These are phyloP conservation scores for Gynochthodes officinalis DNA, from an alignment of 257 asterid species.

Conservation along the genomic window DNA sequence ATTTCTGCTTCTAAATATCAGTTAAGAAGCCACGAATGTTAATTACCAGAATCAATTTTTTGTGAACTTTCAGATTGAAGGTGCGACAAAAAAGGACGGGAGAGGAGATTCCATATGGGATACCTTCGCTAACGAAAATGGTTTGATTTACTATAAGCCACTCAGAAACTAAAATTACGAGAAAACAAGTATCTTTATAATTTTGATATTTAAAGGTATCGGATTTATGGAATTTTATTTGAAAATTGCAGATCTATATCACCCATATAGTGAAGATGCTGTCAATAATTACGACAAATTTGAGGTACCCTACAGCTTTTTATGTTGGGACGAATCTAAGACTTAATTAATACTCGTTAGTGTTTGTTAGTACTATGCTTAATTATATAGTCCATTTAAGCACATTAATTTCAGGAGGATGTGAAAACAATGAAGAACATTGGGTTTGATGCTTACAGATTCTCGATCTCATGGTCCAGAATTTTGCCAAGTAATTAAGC, in stretches of 20 bases:
- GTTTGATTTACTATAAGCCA: too few relatives aligned
- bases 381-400: too few relatives aligned
- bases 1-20: too few relatives aligned
- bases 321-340: too few relatives aligned
- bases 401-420: constrained; percentile 8
- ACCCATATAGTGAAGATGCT: neutral
- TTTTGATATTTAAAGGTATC: too few relatives aligned
- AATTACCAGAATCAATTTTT: too few relatives aligned
- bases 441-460: constrained; percentile 17
- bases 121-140: neutral
- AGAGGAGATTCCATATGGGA: constrained; percentile 5
- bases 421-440: constrained; percentile 11
- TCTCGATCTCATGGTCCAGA: constrained; percentile 23
- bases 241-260: neutral
- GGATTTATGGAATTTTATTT: neutral
- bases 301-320: neutral
- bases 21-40: too few relatives aligned
- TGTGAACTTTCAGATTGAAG: constrained; percentile 7
- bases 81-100: neutral
- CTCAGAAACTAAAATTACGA: too few relatives aligned
- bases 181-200: too few relatives aligned
- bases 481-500: constrained; percentile 11
- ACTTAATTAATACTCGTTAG: too few relatives aligned
- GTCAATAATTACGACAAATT: neutral
- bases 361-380: too few relatives aligned